phyloP scores from a whole-genome alignment of 805 yeast species.

The Nakazawaea molendinolei region DNA sequence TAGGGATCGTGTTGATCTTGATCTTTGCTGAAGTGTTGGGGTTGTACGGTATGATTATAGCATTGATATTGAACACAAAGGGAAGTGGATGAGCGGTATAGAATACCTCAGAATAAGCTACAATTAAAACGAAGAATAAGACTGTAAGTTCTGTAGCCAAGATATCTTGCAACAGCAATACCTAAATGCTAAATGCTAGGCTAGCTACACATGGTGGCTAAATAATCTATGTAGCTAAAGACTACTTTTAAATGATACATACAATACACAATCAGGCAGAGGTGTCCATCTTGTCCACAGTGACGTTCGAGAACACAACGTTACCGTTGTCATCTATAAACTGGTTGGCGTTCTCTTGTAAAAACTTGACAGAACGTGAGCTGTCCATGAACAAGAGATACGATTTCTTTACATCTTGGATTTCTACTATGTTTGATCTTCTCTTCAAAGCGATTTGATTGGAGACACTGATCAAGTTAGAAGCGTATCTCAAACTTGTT shows the following conservation, averaged over 20 bases:
- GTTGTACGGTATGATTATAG: conserved; percentile 94
- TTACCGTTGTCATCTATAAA: conserved; percentile 77
- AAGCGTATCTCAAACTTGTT: conserved; percentile 86
- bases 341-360: conserved; percentile 49
- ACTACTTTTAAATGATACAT: no score
- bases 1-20: conserved; percentile 95
- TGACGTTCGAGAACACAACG: conserved; percentile 38
- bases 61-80: conserved; percentile 85
- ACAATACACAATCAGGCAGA: conserved; percentile 17
- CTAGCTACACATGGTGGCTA: no score
- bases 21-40: conserved; percentile 99
- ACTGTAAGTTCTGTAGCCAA: neutral
- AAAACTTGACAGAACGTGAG: conserved; percentile 79
- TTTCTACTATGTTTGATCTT: conserved; percentile 62
- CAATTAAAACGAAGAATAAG: neutral
- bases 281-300: conserved; percentile 33
- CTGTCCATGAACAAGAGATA: conserved; percentile 85
- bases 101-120: neutral
- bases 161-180: conserved; percentile 1
- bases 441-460: conserved; percentile 82
- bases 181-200: no score
- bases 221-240: no score
- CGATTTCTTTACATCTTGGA: conserved; percentile 80
- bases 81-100: conserved; percentile 47
- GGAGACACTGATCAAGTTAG: conserved; percentile 86